Evolutionary conservation across 306 rosid species (phyloP), one percentile per base, ranked within the genome.

Genomic region (Cicer arietinum): DNA sequence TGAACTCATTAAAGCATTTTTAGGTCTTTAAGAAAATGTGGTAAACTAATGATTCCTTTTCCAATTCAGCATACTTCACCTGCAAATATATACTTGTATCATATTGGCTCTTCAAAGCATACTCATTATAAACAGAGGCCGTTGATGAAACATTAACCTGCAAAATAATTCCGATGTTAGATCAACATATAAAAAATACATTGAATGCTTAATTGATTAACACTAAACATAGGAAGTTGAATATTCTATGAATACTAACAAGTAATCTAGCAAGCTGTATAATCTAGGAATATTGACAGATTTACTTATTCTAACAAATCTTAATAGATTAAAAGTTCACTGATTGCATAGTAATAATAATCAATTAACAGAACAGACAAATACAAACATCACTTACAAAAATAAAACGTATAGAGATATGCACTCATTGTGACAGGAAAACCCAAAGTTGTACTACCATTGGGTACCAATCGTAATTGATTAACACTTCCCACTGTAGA

Each of bases 31-130:
- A 1, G 0, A 20, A 59, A 48, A 37, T 30, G 74, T 12, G 14
- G 45, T 41, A 71, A 16, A 50, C 22, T 48, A 51, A 70, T 52
- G 53, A 35, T 6, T 35, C 11, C 7, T 25, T 25, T 30, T n/a
- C 16, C 42, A 61, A 66, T 44, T 63, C 46, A 5, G 62, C 50
- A 43, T n/a, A 41, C 42, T 61, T 85, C 65, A 95, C 99, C 99
- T 92, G 99, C 43, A 95, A 94, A 88, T 95, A 95, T 79, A 95
- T 95, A 89, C 99, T 95, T 14, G 99, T 95, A 76, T 95, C 99
- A 79, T 90, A 95, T 82, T 95, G 99, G 81, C 99, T 95, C 86
- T 95, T 95, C 92, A 95, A 80, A 80, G 99, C 99, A 84, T 92
- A 95, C 86, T 95, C 99, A 69, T 95, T 95, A 78, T 85, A 95